phyloP scores from a whole-genome alignment of 306 rosid species.

The Castanea crenata region DNA sequence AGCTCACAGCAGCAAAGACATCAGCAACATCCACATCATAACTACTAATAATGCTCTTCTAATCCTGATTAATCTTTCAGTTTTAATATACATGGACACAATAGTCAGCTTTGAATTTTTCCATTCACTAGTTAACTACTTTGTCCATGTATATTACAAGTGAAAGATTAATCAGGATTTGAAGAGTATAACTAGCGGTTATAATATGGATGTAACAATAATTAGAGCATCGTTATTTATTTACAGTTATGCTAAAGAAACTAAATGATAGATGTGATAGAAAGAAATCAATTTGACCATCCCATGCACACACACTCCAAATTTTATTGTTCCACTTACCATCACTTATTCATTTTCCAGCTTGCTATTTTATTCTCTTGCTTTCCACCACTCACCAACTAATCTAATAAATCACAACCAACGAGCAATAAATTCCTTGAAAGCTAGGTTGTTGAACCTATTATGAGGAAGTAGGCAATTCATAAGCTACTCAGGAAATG shows the following conservation, averaged over 20 bases:
- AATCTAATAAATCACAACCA: background rate
- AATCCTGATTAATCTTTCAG: background rate
- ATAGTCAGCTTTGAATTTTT: background rate
- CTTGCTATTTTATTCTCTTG: background rate
- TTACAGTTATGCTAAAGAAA: background rate
- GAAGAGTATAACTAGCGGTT: no score
- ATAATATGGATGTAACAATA: background rate
- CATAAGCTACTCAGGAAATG: background rate
- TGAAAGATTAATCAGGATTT: no score
- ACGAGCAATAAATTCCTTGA: background rate
- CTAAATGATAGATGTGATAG: background rate
- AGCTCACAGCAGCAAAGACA: background rate
- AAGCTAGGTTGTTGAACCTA: background rate
- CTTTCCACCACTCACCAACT: background rate
- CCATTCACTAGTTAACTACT: background rate
- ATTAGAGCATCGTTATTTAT: background rate
- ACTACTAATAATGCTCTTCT: background rate
- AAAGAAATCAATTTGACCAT: background rate
- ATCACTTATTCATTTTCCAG: background rate
- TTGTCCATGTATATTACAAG: no score
- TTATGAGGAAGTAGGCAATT: background rate
- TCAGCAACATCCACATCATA: background rate
- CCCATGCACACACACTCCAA: background rate
- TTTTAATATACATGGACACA: background rate
- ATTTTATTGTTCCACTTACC: background rate